Evolutionary conservation across 352 stramenopile species (phyloP).

Genomic region (Peronospora belbahrii): DNA sequence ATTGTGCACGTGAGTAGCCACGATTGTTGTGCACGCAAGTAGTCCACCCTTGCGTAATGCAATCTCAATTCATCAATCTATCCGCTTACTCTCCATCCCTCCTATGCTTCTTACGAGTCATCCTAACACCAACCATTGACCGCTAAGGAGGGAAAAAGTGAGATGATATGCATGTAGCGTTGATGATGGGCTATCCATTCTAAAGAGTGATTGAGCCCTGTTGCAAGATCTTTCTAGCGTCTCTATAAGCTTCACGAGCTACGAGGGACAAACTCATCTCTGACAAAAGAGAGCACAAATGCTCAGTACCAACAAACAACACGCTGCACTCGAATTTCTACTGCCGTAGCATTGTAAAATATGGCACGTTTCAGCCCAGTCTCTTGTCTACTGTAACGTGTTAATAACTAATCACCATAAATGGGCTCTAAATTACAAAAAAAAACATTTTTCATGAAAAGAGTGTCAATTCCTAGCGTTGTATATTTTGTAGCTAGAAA

Average conservation of each 20-base stretch:
- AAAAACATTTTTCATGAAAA: background rate
- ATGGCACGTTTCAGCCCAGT: background rate
- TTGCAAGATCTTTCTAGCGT: constrained; percentile 9
- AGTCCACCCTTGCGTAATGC: constrained; percentile 14
- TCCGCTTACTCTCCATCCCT: constrained; percentile 8
- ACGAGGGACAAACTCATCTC: constrained; percentile 4
- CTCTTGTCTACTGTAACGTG: background rate
- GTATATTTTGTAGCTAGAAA: no score
- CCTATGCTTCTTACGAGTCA: background rate
- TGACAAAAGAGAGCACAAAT: constrained; percentile 11
- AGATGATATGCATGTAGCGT: constrained; percentile 1
- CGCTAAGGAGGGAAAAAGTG: no score
- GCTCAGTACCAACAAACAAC: constrained; percentile 1
- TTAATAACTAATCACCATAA: background rate
- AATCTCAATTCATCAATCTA: constrained; percentile 7
- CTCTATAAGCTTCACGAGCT: constrained; percentile 8
- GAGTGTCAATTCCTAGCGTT: no score
- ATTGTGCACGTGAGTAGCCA: no score
- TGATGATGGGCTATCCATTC: constrained; percentile 8
- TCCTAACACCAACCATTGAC: no score
- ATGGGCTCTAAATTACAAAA: background rate
- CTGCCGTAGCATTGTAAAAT: constrained; percentile 10
- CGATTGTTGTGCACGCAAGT: no score
- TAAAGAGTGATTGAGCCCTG: constrained; percentile 4
- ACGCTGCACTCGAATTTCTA: background rate